These are phyloP conservation scores for Metrosideros polymorpha DNA, from an alignment of 441 rosid genomes.

Conservation along the genomic window DNA sequence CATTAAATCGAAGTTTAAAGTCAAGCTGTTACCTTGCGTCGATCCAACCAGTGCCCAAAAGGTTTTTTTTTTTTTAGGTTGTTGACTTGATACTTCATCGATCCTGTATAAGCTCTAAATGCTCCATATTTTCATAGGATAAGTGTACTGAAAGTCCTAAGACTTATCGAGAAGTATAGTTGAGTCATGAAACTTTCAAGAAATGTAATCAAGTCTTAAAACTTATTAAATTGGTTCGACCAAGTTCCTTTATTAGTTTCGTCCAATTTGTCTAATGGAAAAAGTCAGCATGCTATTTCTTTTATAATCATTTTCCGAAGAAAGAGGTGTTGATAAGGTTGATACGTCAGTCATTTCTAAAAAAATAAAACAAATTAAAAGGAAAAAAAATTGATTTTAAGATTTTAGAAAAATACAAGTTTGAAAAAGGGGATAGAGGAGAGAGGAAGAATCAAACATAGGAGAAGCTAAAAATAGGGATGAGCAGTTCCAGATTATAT, in stretches of 20 bases:
- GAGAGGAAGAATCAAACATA: neutral
- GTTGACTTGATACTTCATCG: neutral
- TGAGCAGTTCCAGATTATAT: no score
- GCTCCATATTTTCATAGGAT: neutral
- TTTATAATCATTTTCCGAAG: neutral
- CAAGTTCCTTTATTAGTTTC: neutral
- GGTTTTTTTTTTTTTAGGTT: neutral
- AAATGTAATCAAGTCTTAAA: neutral
- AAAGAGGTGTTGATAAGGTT: neutral
- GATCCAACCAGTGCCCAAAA: neutral
- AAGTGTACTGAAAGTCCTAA: neutral
- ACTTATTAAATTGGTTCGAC: fast-evolving
- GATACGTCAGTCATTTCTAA: fast-evolving
- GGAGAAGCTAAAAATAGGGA: no score
- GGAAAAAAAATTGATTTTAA: neutral
- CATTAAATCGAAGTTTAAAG: neutral
- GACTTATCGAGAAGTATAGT: neutral
- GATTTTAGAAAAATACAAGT: no score
- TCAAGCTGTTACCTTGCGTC: neutral
- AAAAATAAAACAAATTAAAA: neutral
- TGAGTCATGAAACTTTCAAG: neutral
- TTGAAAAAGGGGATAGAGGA: no score
- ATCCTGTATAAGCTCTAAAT: neutral
- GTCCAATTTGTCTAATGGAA: fast-evolving
- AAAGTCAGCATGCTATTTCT: fast-evolving